These are phyloP conservation scores for Trichomonas vaginalis DNA, from an alignment of 208 protist species.

Conservation along the genomic window DNA sequence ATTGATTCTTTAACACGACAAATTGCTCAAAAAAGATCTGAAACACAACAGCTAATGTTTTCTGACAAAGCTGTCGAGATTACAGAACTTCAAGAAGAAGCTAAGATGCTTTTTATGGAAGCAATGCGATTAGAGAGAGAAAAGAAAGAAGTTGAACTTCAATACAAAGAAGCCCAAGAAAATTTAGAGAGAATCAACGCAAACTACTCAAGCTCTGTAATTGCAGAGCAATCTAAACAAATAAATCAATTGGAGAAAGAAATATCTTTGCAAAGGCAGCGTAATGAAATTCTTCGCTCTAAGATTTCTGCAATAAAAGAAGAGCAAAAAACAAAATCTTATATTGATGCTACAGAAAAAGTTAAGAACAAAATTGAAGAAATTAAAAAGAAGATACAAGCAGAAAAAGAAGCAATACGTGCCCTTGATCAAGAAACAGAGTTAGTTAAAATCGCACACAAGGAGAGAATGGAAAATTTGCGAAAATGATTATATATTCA, in stretches of 20 bases:
- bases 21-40: not conserved
- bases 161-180: not conserved
- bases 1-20: not conserved
- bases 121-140: not conserved
- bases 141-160: not conserved
- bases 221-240: not conserved
- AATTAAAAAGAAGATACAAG: not conserved
- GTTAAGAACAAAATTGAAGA: not conserved
- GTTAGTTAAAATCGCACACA: not conserved
- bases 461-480: not conserved
- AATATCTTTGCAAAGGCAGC: not conserved
- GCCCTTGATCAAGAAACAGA: not conserved
- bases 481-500: not conserved
- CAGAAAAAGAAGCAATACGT: not conserved
- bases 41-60: not conserved
- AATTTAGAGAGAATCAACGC: not conserved
- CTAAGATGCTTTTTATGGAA: not conserved
- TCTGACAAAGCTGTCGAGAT: not conserved
- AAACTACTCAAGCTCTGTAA: not conserved
- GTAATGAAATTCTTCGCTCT: not conserved
- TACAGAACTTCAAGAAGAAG: slow-evolving; percentile 1
- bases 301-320: not conserved
- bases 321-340: not conserved
- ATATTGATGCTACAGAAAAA: not conserved
- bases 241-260: not conserved